A percentile compares a stretch with the other conserved stretches of the same genome.
Conservation (phyloP, 2,329 filamentous ascomycete species). For the Penicillium sp. region DNA sequence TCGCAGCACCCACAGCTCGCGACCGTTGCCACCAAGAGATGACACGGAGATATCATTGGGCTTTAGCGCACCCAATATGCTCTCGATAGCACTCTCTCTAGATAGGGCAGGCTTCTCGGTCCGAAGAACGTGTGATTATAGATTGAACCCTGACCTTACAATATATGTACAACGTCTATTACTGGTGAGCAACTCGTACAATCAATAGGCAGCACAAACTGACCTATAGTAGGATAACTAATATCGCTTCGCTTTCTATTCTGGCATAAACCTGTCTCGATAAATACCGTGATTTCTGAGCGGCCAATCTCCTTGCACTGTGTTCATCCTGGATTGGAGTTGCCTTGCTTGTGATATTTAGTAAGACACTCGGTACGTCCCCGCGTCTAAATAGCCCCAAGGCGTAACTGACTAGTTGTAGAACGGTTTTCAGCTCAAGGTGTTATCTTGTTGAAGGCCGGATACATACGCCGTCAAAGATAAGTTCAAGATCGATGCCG, state of each 20-base stretch:
- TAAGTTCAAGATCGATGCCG: conserved; percentile 13
- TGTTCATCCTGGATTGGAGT: conserved; percentile 15
- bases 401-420: conserved; percentile 1
- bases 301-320: conserved; percentile 17
- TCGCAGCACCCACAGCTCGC: conserved; percentile 1
- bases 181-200: conserved; percentile 6
- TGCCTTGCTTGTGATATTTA: conserved; percentile 10
- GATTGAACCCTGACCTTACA: conserved; percentile 65
- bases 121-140: conserved; percentile 65
- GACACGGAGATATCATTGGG: not conserved
- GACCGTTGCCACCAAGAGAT: conserved; percentile 5
- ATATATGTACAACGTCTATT: conserved; percentile 43
- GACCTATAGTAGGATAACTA: conserved; percentile 14
- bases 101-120: not conserved
- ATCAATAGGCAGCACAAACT: not conserved
- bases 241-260: conserved; percentile 14
- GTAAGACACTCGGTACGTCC: conserved; percentile 1
- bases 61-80: not conserved
- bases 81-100: not conserved
- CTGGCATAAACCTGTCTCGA: conserved; percentile 18
- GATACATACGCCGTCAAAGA: conserved; percentile 2
- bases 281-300: conserved; percentile 18
- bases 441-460: conserved; percentile 10
- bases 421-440: conserved; percentile 11
- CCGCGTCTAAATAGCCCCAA: not conserved